Conservation (phyloP, 306 rosid genomes). For the Acacia crassicarpa region DNA sequence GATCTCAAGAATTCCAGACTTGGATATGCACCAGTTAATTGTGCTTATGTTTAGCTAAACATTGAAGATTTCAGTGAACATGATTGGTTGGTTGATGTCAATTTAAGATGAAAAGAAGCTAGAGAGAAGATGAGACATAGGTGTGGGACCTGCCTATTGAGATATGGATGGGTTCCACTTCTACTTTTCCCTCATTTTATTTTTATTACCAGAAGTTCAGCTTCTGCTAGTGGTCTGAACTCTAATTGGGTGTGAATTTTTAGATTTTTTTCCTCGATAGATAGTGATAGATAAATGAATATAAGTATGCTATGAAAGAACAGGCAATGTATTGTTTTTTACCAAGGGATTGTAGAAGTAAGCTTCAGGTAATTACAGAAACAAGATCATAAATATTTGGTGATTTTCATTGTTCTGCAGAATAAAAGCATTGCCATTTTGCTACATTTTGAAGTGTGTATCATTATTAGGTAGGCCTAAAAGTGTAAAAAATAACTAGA, state of each 20-base stretch:
- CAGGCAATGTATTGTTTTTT: conserved; percentile 12
- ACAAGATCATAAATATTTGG: conserved; percentile 24
- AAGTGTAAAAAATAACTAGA: not conserved
- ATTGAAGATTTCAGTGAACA: conserved; percentile 16
- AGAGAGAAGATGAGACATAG: not conserved
- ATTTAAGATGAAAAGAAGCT: not conserved
- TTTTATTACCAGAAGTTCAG: not conserved
- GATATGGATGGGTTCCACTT: not conserved
- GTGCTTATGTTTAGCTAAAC: conserved; percentile 70
- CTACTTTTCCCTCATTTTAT: not conserved
- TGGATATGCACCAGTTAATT: conserved; percentile 85
- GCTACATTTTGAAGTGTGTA: not conserved
- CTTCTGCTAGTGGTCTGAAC: not conserved
- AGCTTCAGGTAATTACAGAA: conserved; percentile 21
- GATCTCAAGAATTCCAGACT: conserved; percentile 85
- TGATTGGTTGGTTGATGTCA: not conserved
- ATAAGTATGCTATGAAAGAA: not conserved
- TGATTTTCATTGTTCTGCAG: not conserved
- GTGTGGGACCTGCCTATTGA: not conserved
- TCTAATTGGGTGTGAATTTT: not conserved
- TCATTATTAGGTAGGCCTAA: not conserved
- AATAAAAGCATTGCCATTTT: not conserved
- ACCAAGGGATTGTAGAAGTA: conserved; percentile 14
- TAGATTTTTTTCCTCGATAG: not conserved
- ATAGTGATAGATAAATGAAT: not conserved